Conservation (phyloP, 345 rosid genomes). For the Cardamine resedifolia region DNA sequence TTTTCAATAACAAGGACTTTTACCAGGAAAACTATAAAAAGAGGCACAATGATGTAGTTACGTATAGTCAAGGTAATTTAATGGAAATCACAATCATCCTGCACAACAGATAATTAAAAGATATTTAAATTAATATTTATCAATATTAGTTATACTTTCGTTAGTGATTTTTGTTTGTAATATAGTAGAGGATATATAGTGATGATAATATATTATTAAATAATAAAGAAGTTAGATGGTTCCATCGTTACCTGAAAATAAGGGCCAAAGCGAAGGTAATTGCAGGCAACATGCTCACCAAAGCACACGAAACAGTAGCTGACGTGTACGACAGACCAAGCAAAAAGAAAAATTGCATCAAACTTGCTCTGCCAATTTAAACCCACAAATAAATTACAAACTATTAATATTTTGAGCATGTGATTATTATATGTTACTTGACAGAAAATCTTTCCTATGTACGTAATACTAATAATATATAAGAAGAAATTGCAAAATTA, state of each 20-base stretch:
- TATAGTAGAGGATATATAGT: background rate
- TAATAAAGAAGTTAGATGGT: slow-evolving; percentile 22
- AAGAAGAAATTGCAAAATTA: too few species aligned
- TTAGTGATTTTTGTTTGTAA: background rate
- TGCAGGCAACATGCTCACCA: slow-evolving; percentile 60
- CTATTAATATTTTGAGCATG: background rate
- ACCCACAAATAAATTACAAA: background rate
- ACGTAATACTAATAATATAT: too few species aligned
- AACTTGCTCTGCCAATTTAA: slow-evolving; percentile 45
- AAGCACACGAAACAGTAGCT: slow-evolving; percentile 57
- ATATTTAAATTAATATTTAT: too few species aligned
- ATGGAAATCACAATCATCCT: slow-evolving; percentile 15
- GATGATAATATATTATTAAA: too few species aligned
- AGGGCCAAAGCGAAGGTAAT: slow-evolving; percentile 54
- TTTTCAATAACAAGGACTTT: slow-evolving; percentile 28
- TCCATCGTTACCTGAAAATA: slow-evolving; percentile 47
- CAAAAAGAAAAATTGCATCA: slow-evolving; percentile 52
- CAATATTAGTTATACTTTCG: background rate
- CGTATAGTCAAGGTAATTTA: slow-evolving; percentile 16
- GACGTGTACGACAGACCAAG: slow-evolving; percentile 61
- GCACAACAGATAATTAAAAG: background rate
- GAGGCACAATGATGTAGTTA: background rate
- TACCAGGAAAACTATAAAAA: background rate
- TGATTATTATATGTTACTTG: background rate
- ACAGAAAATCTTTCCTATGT: background rate